These are phyloP conservation scores for Pilasporangium apinafurcum DNA, from an alignment of 352 stramenopile species.

Conservation along the genomic window DNA sequence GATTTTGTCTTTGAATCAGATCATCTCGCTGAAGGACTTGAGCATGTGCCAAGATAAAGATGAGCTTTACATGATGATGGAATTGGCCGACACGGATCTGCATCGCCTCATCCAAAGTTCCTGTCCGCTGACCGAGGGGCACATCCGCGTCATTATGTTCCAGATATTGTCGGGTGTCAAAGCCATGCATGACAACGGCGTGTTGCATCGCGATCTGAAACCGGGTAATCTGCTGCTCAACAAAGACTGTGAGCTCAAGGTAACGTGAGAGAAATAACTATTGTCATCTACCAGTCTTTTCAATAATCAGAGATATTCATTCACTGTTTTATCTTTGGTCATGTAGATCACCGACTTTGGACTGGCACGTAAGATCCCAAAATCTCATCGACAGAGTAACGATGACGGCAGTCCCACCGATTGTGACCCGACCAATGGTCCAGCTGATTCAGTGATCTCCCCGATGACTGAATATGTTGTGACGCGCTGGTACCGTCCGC, in stretches of 20 bases:
- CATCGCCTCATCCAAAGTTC: constrained; percentile 88
- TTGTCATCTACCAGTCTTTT: too few species aligned
- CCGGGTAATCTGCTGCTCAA: constrained; percentile 91
- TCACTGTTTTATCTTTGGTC: not conserved
- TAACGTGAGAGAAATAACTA: too few species aligned
- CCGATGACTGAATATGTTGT: constrained; percentile 89
- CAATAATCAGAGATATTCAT: not conserved
- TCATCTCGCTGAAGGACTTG: constrained; percentile 87
- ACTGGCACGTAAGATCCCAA: constrained; percentile 82
- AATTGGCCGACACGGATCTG: constrained; percentile 92
- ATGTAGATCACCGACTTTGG: constrained; percentile 92
- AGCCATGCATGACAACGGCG: constrained; percentile 90
- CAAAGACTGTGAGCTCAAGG: constrained; percentile 89
- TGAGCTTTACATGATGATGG: constrained; percentile 96
- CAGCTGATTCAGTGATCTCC: constrained; percentile 23
- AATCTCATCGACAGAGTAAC: constrained; percentile 20
- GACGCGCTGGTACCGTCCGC: constrained; percentile 89
- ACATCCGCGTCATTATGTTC: constrained; percentile 86
- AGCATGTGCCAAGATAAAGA: constrained; percentile 90
- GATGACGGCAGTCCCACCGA: constrained; percentile 4
- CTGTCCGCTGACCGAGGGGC: constrained; percentile 68
- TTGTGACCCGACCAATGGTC: too few species aligned
- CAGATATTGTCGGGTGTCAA: constrained; percentile 83
- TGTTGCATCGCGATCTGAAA: constrained; percentile 93
- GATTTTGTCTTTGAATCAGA: too few species aligned